Evolutionary conservation across 1,139 yeast species (phyloP).

Genomic region (Martiniozyma asiatica): DNA sequence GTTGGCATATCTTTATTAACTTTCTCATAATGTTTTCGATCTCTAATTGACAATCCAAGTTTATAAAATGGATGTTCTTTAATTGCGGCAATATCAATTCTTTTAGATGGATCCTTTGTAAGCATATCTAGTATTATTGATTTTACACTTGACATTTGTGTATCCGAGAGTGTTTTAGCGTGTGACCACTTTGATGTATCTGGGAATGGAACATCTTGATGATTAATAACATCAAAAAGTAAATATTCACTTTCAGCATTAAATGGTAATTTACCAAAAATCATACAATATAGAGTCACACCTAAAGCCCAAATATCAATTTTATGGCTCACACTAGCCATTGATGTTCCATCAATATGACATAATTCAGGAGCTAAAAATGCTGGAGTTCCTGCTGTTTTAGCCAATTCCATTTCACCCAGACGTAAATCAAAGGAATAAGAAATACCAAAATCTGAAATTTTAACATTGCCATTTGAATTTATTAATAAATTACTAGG

Average conservation of each 20-base stretch:
- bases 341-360: slow-evolving; percentile 28
- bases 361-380: slow-evolving; percentile 74
- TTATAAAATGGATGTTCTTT: slow-evolving; percentile 72
- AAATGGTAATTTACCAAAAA: slow-evolving; percentile 85
- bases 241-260: slow-evolving; percentile 82
- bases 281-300: slow-evolving; percentile 75
- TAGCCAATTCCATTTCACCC: slow-evolving; percentile 66
- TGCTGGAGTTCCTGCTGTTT: slow-evolving; percentile 87
- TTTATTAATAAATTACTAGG: slow-evolving; percentile 86
- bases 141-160: slow-evolving; percentile 49
- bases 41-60: slow-evolving; percentile 37
- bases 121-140: slow-evolving; percentile 56
- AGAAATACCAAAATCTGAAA: slow-evolving; percentile 95
- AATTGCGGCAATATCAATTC: slow-evolving; percentile 64
- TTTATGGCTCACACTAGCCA: slow-evolving; percentile 49
- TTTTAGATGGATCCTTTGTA: slow-evolving; percentile 54
- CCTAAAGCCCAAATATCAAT: slow-evolving; percentile 97
- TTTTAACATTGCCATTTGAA: slow-evolving; percentile 67
- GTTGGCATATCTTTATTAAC: slow-evolving; percentile 22
- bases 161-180: slow-evolving; percentile 22
- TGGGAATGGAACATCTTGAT: slow-evolving; percentile 53
- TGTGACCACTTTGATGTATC: slow-evolving; percentile 29
- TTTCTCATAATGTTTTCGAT: slow-evolving; percentile 16
- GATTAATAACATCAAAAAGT: slow-evolving; percentile 72
- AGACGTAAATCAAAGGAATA: slow-evolving; percentile 54